Evolutionary conservation across 2,329 filamentous ascomycete species (phyloP), one percentile per base, ranked within the genome.

Genomic region (Ascochyta koolunga): DNA sequence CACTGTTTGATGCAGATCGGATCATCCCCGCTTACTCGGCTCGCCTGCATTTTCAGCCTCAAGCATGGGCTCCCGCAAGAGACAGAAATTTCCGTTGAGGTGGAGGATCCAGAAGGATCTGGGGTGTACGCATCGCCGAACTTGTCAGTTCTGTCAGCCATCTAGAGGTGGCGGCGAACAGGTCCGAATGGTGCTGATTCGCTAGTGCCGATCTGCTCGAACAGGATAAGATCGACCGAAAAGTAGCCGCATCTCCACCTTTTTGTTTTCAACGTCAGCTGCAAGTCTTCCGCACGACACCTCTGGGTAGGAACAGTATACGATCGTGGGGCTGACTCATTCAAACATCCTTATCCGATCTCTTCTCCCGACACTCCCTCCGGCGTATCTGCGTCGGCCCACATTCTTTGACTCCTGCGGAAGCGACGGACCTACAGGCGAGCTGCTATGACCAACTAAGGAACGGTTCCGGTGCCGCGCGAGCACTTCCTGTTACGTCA

Each of bases 181-280:
- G 22, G 25, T 22, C 51, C 51, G 45, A 22, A 13, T 8, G 10
- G 18, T 19, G 21, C 33, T 43, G 41, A 56, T 56, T 56, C 32
- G 52, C 27, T 38, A 10, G 16, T 19, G 19, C 42, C 21, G 37
- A 43, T 27, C 32, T 22, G 29, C 52, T 47, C 25, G 52, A 56
- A 41, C 24, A 38, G 52, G 52, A 32, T 43, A 46, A 32, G 47
- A 43, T 47, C 38, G 47, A 35, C 61, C 66, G 60, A 65, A 50
- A 59, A 64, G 58, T 60, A 61, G 64, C 66, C 65, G 62, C 63
- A 65, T 65, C 65, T 64, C 60, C 59, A 63, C 64, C 65, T 66
- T 64, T 64, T 11, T 51, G 56, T 58, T 61, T 51, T 58, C 49
- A 65, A 62, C 64, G 62, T 69, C 65, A 66, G 54, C 56, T 59